A percentile compares a stretch with the other conserved stretches of the same genome.
These are phyloP conservation scores for Elaeis guineensis DNA, from an alignment of 176 grass and related monocot species.

Conservation along the genomic window DNA sequence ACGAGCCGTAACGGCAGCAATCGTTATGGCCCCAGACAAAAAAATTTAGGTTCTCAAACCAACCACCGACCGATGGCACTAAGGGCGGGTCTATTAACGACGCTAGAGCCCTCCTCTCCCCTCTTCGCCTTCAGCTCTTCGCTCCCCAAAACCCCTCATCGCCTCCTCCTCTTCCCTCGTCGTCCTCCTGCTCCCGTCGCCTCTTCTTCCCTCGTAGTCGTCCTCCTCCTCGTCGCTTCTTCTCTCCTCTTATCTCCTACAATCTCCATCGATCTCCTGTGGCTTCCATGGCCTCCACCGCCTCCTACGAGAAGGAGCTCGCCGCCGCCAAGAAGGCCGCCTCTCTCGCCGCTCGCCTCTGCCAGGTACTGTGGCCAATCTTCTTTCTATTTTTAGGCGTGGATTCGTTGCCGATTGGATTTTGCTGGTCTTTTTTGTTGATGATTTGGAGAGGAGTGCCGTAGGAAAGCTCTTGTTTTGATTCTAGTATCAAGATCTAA, in stretches of 20 bases:
- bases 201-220: background rate
- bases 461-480: too few relatives aligned
- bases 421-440: too few relatives aligned
- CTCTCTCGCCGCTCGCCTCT: conserved; percentile 72
- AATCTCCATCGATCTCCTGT: conserved; percentile 6
- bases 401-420: too few relatives aligned
- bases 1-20: too few relatives aligned
- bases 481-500: too few relatives aligned
- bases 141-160: background rate
- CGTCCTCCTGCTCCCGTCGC: background rate
- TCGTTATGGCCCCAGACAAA: too few relatives aligned
- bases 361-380: conserved; percentile 37
- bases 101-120: too few relatives aligned
- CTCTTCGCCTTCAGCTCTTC: too few relatives aligned
- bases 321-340: conserved; percentile 88
- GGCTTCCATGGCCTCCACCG: conserved; percentile 7
- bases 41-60: too few relatives aligned
- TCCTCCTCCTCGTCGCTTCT: background rate
- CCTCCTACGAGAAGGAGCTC: conserved; percentile 67
- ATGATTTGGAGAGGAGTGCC: too few relatives aligned
- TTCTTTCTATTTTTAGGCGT: conserved; percentile 1
- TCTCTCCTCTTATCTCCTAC: conserved; percentile 5
- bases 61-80: too few relatives aligned
- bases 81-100: too few relatives aligned
- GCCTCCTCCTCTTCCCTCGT: background rate